Evolutionary conservation across 2,329 filamentous ascomycete species (phyloP).

Genomic region (Sarocladium brachiariae): DNA sequence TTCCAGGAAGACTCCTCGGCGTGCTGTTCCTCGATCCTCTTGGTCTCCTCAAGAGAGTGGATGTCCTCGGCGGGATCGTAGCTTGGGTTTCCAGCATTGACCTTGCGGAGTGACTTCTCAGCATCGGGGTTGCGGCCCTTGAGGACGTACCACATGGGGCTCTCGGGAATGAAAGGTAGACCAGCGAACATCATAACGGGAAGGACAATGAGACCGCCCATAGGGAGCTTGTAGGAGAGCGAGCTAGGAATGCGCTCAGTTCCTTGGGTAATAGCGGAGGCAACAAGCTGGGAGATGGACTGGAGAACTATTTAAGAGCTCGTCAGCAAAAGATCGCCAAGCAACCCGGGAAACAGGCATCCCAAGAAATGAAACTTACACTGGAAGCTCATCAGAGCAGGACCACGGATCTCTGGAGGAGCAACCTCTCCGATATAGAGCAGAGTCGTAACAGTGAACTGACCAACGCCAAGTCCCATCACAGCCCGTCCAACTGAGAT

Average conservation of each 20-base stretch:
- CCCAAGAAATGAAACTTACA: slow-evolving; percentile 11
- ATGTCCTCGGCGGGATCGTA: slow-evolving; percentile 22
- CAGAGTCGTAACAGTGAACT: slow-evolving; percentile 18
- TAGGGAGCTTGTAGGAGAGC: slow-evolving; percentile 21
- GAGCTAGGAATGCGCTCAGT: slow-evolving; percentile 18
- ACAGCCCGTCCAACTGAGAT: slow-evolving; percentile 17
- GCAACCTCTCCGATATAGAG: slow-evolving; percentile 22
- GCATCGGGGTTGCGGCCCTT: slow-evolving; percentile 22
- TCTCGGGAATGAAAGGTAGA: slow-evolving; percentile 21
- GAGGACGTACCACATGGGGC: slow-evolving; percentile 24
- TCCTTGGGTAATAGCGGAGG: slow-evolving; percentile 21
- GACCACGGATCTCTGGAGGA: slow-evolving; percentile 20
- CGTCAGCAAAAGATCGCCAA: background rate
- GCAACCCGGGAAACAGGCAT: too few species aligned
- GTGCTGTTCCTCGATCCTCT: slow-evolving; percentile 18
- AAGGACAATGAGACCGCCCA: slow-evolving; percentile 21
- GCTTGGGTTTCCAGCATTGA: slow-evolving; percentile 23
- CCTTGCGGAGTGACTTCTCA: slow-evolving; percentile 23
- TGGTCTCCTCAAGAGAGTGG: slow-evolving; percentile 16
- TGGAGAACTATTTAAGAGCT: slow-evolving; percentile 18
- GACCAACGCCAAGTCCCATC: slow-evolving; percentile 18
- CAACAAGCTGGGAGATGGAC: slow-evolving; percentile 23
- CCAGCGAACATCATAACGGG: slow-evolving; percentile 17
- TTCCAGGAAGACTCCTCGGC: slow-evolving; percentile 28
- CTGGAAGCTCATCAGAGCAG: slow-evolving; percentile 26